Conservation (phyloP, 73 alveolate species). For the Tetrahymena malaccensis region DNA sequence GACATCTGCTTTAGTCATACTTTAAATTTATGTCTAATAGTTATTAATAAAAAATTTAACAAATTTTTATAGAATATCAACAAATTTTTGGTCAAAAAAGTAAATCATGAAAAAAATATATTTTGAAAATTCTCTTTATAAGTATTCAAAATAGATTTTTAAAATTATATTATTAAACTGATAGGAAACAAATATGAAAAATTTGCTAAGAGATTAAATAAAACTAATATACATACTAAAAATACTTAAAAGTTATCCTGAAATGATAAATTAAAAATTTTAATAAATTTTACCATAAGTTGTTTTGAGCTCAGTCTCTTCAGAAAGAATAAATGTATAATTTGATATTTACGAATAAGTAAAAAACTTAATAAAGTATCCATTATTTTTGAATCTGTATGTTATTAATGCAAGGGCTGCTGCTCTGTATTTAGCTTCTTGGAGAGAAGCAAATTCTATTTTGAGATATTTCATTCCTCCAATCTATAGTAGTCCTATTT, state of each 20-base stretch:
- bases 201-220: too few species aligned
- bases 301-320: background rate
- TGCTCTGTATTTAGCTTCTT: background rate
- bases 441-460: background rate
- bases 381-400: background rate
- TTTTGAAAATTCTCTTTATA: too few species aligned
- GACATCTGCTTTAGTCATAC: background rate
- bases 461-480: background rate
- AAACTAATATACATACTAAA: too few species aligned
- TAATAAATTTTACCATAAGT: background rate
- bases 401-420: background rate
- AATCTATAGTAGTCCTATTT: background rate
- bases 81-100: too few species aligned
- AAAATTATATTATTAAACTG: too few species aligned
- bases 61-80: too few species aligned
- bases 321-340: background rate
- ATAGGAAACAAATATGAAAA: too few species aligned
- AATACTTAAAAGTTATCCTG: too few species aligned
- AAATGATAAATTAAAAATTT: too few species aligned
- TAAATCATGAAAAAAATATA: too few species aligned
- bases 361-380: background rate
- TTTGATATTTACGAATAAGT: background rate
- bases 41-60: too few species aligned
- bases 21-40: background rate
- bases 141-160: too few species aligned